A percentile compares a stretch with the other conserved stretches of the same genome.
Conservation (phyloP, 164 flowering plant species). For the Houttuynia cordata region DNA sequence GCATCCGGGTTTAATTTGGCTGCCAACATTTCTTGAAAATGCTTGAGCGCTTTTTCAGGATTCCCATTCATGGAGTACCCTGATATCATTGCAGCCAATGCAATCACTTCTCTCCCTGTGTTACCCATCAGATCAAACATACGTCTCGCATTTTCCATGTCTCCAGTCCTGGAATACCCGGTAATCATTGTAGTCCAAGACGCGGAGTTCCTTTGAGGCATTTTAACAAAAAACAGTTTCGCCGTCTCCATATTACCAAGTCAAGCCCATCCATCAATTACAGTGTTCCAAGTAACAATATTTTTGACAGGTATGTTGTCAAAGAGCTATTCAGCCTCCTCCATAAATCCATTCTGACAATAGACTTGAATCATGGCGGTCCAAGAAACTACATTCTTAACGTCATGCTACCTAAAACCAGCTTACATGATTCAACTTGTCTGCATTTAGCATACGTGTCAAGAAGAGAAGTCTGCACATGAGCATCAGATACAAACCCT, state of each 20-base stretch:
- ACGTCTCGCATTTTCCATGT: constrained; percentile 19
- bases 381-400: constrained; percentile 34
- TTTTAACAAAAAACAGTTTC: constrained; percentile 22
- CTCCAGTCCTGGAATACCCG: constrained; percentile 28
- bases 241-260: constrained; percentile 18
- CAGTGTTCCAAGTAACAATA: constrained; percentile 26
- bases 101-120: constrained; percentile 2
- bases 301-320: constrained; percentile 18
- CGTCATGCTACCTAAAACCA: neutral
- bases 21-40: constrained; percentile 12
- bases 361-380: neutral
- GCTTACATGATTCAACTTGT: constrained; percentile 2
- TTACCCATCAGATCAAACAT: constrained; percentile 17
- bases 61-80: constrained; percentile 16
- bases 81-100: constrained; percentile 14
- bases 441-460: constrained; percentile 27
- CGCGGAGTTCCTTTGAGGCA: constrained; percentile 29
- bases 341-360: neutral
- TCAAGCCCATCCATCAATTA: constrained; percentile 30
- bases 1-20: constrained; percentile 11
- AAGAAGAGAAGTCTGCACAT: constrained; percentile 24
- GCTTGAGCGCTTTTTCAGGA: constrained; percentile 10
- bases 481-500: constrained; percentile 17
- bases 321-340: neutral
- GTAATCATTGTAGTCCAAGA: constrained; percentile 34